phyloP scores from a whole-genome alignment of 257 asterid species.

The Penstemon newberryi region DNA sequence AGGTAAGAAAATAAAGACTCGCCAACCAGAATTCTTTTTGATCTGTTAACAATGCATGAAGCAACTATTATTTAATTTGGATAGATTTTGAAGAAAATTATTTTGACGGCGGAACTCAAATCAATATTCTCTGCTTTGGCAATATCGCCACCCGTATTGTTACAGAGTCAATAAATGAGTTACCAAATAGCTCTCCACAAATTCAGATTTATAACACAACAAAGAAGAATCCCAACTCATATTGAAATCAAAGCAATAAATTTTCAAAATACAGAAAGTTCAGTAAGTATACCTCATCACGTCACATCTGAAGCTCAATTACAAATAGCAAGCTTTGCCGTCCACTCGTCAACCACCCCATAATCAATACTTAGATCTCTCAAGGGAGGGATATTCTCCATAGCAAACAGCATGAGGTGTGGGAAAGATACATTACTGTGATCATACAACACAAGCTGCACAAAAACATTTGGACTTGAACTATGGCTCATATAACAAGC shows the following conservation, averaged over 20 bases:
- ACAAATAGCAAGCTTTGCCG: slow-evolving; percentile 80
- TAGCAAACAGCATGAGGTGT: slow-evolving; percentile 83
- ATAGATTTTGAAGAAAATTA: too few relatives aligned
- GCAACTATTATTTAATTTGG: too few relatives aligned
- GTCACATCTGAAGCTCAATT: slow-evolving; percentile 32
- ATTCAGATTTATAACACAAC: neutral
- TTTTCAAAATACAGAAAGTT: neutral
- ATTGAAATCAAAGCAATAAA: neutral
- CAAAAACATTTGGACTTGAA: slow-evolving; percentile 66
- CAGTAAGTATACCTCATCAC: slow-evolving; percentile 31
- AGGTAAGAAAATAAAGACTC: too few relatives aligned
- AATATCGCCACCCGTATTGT: too few relatives aligned
- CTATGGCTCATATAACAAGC: slow-evolving; percentile 92
- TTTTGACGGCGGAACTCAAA: too few relatives aligned
- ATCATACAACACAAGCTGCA: slow-evolving; percentile 80
- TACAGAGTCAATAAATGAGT: neutral
- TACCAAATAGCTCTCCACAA: neutral
- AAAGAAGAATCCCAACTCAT: neutral
- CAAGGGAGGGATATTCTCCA: slow-evolving; percentile 90
- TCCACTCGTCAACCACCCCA: slow-evolving; percentile 75
- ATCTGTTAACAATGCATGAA: too few relatives aligned
- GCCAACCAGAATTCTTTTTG: too few relatives aligned
- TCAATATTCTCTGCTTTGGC: too few relatives aligned
- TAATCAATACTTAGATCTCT: slow-evolving; percentile 82
- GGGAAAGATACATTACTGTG: slow-evolving; percentile 78